A percentile compares a stretch with the other conserved stretches of the same genome.
Conservation (phyloP, 768 basidiomycete species). For the Leucocoprinus leucothites region DNA sequence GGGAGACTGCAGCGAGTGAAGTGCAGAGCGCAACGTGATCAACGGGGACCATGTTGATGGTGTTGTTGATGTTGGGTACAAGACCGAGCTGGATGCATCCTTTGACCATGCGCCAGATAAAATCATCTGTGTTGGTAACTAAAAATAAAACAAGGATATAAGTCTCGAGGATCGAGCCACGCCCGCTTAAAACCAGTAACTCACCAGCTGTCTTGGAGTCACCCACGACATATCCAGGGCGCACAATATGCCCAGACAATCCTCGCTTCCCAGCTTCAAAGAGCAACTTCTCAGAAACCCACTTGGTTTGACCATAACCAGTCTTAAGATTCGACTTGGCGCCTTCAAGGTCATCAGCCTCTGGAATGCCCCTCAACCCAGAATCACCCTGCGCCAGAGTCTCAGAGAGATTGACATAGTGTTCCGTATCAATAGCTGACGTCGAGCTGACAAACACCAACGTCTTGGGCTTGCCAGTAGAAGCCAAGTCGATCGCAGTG, state of each 20-base stretch:
- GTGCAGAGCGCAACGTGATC: slow-evolving; percentile 90
- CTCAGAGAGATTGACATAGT: slow-evolving; percentile 88
- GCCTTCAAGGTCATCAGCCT: slow-evolving; percentile 86
- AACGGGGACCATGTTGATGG: slow-evolving; percentile 97
- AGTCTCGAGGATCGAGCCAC: too few species aligned
- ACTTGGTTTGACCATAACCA: slow-evolving; percentile 97
- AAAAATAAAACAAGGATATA: slow-evolving; percentile 7
- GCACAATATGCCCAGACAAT: slow-evolving; percentile 78
- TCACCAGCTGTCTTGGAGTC: slow-evolving; percentile 84
- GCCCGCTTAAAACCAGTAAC: slow-evolving; percentile 25
- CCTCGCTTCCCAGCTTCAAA: slow-evolving; percentile 90
- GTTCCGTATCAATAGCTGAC: slow-evolving; percentile 87
- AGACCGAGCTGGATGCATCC: slow-evolving; percentile 98
- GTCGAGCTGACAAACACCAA: slow-evolving; percentile 95
- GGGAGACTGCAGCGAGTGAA: slow-evolving; percentile 65
- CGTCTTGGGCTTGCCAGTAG: slow-evolving; percentile 67
- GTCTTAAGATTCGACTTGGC: slow-evolving; percentile 73
- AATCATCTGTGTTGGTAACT: slow-evolving; percentile 99
- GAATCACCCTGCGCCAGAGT: slow-evolving; percentile 41
- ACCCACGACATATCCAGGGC: slow-evolving; percentile 96
- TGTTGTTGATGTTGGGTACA: slow-evolving; percentile 96
- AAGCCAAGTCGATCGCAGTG: slow-evolving; percentile 77
- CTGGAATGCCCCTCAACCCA: slow-evolving; percentile 68
- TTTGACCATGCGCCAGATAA: slow-evolving; percentile 97
- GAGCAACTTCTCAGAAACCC: slow-evolving; percentile 95